A percentile compares a stretch with the other conserved stretches of the same genome.
Evolutionary conservation across 2,329 filamentous ascomycete genomes (phyloP).

Genomic region (Trichoderma polysporum): DNA sequence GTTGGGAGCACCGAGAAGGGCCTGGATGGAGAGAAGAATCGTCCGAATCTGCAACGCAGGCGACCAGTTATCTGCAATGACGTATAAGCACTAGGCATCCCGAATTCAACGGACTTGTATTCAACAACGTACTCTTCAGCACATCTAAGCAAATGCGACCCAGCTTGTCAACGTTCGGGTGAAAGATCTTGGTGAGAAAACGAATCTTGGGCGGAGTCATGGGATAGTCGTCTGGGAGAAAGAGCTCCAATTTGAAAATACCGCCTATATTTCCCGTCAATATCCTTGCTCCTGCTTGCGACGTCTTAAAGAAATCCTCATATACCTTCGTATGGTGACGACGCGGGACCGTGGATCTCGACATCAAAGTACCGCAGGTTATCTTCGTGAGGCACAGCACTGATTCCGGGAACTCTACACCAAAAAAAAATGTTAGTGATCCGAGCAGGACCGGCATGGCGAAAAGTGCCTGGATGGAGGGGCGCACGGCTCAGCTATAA

Average conservation of each 20-base stretch:
- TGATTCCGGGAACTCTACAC: constrained; percentile 87
- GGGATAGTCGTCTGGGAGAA: constrained; percentile 96
- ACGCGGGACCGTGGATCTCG: constrained; percentile 85
- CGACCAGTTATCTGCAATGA: constrained; percentile 87
- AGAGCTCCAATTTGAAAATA: constrained; percentile 94
- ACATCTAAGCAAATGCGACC: constrained; percentile 97
- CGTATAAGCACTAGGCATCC: constrained; percentile 18
- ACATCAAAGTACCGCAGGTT: constrained; percentile 99
- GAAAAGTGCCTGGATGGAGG: constrained; percentile 16
- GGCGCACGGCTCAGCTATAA: constrained; percentile 91
- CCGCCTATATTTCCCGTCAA: constrained; percentile 51
- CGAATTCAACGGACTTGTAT: background rate
- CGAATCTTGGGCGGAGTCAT: constrained; percentile 99
- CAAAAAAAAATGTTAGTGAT: constrained; percentile 24
- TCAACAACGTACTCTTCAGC: constrained; percentile 72
- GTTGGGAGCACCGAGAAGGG: constrained; percentile 91
- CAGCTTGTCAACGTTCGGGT: constrained; percentile 97
- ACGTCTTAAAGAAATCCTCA: constrained; percentile 5
- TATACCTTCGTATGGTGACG: constrained; percentile 92
- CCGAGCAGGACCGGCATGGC: constrained; percentile 12
- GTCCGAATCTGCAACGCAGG: constrained; percentile 96
- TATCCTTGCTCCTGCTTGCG: background rate
- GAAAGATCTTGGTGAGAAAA: constrained; percentile 98
- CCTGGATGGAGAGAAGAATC: constrained; percentile 97
- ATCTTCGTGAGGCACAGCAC: constrained; percentile 91